phyloP scores from a whole-genome alignment of 2,329 filamentous ascomycete species.

The Penicillium corylophilum region DNA sequence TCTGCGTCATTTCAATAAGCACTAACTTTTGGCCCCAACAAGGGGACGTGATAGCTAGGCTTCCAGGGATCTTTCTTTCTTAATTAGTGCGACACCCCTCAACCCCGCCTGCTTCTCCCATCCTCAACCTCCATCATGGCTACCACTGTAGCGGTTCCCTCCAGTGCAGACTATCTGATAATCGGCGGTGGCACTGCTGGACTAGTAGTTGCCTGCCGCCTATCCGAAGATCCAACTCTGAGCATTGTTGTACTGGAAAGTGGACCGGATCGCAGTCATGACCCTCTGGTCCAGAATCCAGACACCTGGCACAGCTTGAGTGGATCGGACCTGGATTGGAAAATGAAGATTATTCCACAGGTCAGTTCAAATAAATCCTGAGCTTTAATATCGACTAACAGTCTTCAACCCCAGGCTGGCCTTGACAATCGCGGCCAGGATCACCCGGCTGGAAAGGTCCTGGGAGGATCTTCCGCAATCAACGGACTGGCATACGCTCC shows the following conservation, averaged over 20 bases:
- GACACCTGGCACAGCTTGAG: constrained; percentile 2
- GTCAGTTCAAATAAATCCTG: not conserved
- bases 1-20: not conserved
- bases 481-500: constrained; percentile 38
- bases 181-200: constrained; percentile 18
- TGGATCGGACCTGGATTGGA: constrained; percentile 17
- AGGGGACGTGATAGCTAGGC: not conserved
- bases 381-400: not conserved
- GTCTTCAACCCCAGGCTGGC: constrained; percentile 7
- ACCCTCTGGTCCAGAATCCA: constrained; percentile 9
- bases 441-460: constrained; percentile 33
- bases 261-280: constrained; percentile 12
- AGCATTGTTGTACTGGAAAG: constrained; percentile 14
- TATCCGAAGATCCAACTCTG: constrained; percentile 13
- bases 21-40: not conserved
- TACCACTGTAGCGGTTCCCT: not conserved
- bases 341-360: constrained; percentile 11
- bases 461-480: constrained; percentile 19
- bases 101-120: not conserved
- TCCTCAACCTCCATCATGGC: not conserved
- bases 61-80: not conserved
- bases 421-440: constrained; percentile 20
- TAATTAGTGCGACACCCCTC: not conserved
- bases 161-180: constrained; percentile 12
- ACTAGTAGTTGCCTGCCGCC: constrained; percentile 15